Percentiles rank a stretch among this genome's conserved stretches.
Evolutionary conservation across 257 asterid species (phyloP).

Genomic region (Solanum habrochaites): DNA sequence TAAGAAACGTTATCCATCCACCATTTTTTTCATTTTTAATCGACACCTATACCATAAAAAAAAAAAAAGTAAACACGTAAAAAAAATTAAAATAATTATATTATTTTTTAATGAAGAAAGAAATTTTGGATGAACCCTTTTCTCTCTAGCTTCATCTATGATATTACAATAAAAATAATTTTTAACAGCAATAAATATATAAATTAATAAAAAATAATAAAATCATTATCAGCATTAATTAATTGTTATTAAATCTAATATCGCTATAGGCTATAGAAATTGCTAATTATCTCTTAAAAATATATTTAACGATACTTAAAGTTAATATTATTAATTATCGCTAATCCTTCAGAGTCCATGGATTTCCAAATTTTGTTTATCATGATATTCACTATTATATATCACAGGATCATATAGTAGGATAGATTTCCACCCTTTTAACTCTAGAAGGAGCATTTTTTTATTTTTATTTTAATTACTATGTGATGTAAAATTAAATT

Average conservation of each 20-base stretch:
- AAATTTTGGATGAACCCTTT: background rate
- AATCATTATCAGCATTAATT: rapidly evolving
- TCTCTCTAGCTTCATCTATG: background rate
- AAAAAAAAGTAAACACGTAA: background rate
- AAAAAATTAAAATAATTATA: background rate
- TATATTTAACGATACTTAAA: no score
- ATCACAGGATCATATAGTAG: background rate
- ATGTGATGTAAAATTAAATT: no score
- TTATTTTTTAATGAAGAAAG: background rate
- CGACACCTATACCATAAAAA: background rate
- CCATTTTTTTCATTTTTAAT: background rate
- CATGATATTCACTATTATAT: background rate
- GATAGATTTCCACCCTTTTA: background rate
- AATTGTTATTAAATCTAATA: no score
- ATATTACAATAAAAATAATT: no score
- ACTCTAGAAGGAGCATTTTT: no score
- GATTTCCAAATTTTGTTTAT: background rate
- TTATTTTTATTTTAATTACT: no score
- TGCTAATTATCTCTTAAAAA: no score
- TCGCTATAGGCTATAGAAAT: no score
- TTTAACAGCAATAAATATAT: no score
- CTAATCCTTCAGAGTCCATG: background rate
- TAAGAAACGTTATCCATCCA: background rate
- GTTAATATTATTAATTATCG: no score
- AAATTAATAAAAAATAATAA: no score